Base-by-base conservation (phyloP, 2,329 filamentous ascomycete genomes). In the Paecilomyces fulvus region DNA sequence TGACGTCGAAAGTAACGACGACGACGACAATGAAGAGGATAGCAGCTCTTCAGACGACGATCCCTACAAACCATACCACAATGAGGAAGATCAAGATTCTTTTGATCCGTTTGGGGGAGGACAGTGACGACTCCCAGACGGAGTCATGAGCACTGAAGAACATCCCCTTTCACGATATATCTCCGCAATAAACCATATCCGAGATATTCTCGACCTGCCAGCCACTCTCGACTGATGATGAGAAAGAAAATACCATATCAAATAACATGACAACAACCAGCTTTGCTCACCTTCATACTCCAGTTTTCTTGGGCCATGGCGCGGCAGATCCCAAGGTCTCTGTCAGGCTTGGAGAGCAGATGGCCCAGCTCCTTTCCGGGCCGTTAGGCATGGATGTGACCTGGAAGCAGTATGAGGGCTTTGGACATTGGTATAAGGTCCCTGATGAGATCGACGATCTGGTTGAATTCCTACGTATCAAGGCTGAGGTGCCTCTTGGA, bases 361-460 rank as follows among this genome's bases (percentile, higher is more conserved):
- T 60, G 53, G 49, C 43, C 6, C 25, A 52, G 31, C 8, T 57
- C 28, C 48, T 56, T 37, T 53, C 49, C 2, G 37, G 51, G 5
- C 17, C 23, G 14, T n/a, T 54, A 48, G 28, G 49, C 12, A 56
- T 58, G 49, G 30, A 58, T 4, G 55, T 56, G n/a, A 58, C 57
- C n/a, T 77, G 73, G 72, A 71, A 72, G 54, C 33, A 58, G 0
- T 82, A 80, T 63, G 28, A 64, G 3, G 68, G 61, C 0, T 65
- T 72, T 30, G 77, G 77, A 0, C 78, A 80, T 58, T 80, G 79
- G 76, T 78, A 79, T 59, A 77, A 73, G 57, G 65, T 78, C 12
- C 76, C 77, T 0, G 74, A 80, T 49, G 74, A 78, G 59, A 74
- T 79, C 57, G 73, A 80, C 59, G 76, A 80, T 62, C 73, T 79